Conservation (phyloP, 371 early-diverging fungal species). For the Rhizomucor pusillus region DNA sequence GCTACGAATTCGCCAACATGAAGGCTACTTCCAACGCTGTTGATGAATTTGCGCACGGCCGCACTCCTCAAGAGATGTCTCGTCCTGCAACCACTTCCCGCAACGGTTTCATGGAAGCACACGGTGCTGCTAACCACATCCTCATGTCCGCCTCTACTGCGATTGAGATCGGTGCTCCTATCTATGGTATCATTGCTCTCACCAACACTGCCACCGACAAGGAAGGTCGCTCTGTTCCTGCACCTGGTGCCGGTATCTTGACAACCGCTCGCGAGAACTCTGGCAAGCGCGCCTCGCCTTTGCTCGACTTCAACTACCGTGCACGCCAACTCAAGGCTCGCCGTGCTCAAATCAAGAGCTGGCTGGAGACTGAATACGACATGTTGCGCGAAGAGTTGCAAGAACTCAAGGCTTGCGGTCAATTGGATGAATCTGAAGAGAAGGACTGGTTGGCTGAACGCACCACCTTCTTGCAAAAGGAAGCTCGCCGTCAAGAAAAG, state of each 20-base stretch:
- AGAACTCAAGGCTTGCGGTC: conserved; percentile 62
- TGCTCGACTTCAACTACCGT: conserved; percentile 90
- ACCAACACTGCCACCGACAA: conserved; percentile 96
- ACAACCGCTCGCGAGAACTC: conserved; percentile 88
- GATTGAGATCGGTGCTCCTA: conserved; percentile 93
- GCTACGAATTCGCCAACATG: conserved; percentile 97
- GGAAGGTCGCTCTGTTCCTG: conserved; percentile 94
- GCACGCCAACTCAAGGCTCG: conserved; percentile 79
- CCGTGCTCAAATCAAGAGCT: conserved; percentile 80
- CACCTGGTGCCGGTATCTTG: conserved; percentile 94
- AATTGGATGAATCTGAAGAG: conserved; percentile 63
- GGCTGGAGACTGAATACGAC: conserved; percentile 84
- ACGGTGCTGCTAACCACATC: conserved; percentile 90
- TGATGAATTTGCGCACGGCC: conserved; percentile 85
- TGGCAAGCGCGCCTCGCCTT: conserved; percentile 66
- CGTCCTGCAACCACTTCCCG: conserved; percentile 92
- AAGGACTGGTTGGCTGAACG: conserved; percentile 70
- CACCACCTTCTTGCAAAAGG: conserved; percentile 80
- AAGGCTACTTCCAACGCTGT: conserved; percentile 90
- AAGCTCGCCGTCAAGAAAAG: conserved; percentile 84
- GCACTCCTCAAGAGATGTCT: conserved; percentile 89
- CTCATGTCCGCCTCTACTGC: conserved; percentile 91
- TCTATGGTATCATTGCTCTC: conserved; percentile 91
- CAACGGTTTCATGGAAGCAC: conserved; percentile 94
- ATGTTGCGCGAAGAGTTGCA: conserved; percentile 72